phyloP scores from a whole-genome alignment of 169 alveolate species.

The Plasmodium ovale region DNA sequence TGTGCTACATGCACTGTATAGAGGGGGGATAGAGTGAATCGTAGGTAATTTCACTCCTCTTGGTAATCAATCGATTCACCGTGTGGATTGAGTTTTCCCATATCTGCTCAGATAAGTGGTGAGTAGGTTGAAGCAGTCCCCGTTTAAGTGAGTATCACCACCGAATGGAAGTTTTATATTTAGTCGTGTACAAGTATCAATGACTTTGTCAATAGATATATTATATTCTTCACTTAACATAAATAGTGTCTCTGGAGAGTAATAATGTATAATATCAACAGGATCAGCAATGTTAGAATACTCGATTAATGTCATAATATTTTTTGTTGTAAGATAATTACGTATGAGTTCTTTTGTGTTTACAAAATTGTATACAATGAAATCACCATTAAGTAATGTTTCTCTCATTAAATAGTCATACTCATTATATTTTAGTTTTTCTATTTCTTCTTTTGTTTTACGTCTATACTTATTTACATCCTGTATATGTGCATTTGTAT shows the following conservation, averaged over 20 bases:
- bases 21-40: no score
- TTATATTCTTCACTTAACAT: slow-evolving; percentile 71
- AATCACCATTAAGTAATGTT: slow-evolving; percentile 8
- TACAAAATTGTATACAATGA: slow-evolving; percentile 59
- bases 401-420: background rate
- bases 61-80: no score
- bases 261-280: slow-evolving; percentile 57
- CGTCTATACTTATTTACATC: slow-evolving; percentile 34
- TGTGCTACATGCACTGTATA: no score
- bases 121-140: slow-evolving; percentile 22
- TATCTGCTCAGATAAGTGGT: slow-evolving; percentile 20
- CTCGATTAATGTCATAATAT: slow-evolving; percentile 42
- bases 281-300: slow-evolving; percentile 69
- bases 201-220: slow-evolving; percentile 31
- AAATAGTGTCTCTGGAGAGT: slow-evolving; percentile 54
- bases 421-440: background rate
- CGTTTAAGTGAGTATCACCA: slow-evolving; percentile 70
- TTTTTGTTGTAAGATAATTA: slow-evolving; percentile 43
- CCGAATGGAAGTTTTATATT: slow-evolving; percentile 53
- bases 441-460: slow-evolving; percentile 42
- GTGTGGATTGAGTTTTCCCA: background rate
- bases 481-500: slow-evolving; percentile 21
- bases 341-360: slow-evolving; percentile 23
- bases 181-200: slow-evolving; percentile 42
- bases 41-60: no score